phyloP scores from a whole-genome alignment of 2,329 filamentous ascomycete genomes.

The Aureobasidium sp. region DNA sequence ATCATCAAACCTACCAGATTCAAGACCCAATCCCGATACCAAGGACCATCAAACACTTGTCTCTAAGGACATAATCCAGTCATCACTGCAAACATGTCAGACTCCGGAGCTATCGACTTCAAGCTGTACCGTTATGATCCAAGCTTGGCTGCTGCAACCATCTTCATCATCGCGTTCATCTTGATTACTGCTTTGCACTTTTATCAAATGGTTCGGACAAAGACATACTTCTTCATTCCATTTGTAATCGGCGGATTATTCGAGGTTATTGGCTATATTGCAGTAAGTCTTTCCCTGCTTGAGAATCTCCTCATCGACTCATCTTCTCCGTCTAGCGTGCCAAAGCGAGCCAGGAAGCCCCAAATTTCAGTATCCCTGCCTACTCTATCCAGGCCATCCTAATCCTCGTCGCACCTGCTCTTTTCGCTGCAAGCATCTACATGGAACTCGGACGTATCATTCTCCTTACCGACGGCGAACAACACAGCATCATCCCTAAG shows the following conservation, averaged over 20 bases:
- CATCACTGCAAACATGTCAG: neutral
- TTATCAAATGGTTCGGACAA: conserved; percentile 31
- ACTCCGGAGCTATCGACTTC: conserved; percentile 13
- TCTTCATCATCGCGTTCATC: conserved; percentile 25
- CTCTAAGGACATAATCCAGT: neutral
- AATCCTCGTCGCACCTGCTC: conserved; percentile 41
- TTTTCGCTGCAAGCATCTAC: conserved; percentile 43
- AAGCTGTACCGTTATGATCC: conserved; percentile 21
- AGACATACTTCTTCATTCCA: conserved; percentile 44
- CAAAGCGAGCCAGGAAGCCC: conserved; percentile 33
- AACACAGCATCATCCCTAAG: conserved; percentile 34
- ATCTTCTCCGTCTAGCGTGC: conserved; percentile 32
- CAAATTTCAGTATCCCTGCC: conserved; percentile 33
- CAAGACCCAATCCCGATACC: neutral
- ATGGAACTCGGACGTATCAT: conserved; percentile 42
- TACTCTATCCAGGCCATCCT: conserved; percentile 38
- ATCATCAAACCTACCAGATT: too few species aligned
- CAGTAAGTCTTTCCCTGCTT: conserved; percentile 31
- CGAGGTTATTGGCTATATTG: conserved; percentile 44
- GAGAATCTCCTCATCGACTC: conserved; percentile 1
- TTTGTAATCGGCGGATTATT: conserved; percentile 46
- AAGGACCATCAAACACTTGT: neutral
- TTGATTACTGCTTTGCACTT: conserved; percentile 28
- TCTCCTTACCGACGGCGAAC: conserved; percentile 32
- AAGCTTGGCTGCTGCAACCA: conserved; percentile 21